Percentiles rank a stretch among this genome's conserved stretches.
Evolutionary conservation across 2,329 filamentous ascomycete species (phyloP).

Genomic region (Hymenoscyphus albidus): DNA sequence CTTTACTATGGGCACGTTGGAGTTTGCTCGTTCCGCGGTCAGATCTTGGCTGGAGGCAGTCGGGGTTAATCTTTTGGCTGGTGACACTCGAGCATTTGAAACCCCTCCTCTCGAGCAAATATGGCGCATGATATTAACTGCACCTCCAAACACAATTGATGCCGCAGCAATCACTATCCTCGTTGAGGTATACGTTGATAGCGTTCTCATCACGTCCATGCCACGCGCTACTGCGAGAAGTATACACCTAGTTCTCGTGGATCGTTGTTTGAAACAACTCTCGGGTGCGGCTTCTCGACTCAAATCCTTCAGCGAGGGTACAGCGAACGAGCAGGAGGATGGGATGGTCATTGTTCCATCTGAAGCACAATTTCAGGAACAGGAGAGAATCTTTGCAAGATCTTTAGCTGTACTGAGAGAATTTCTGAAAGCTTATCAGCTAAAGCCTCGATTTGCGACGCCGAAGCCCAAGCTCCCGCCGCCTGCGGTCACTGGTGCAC

Average conservation of each 20-base stretch:
- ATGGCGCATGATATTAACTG: constrained; percentile 77
- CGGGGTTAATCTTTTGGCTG: constrained; percentile 43
- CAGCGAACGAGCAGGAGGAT: constrained; percentile 46
- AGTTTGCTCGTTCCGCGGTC: constrained; percentile 56
- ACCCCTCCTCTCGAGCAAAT: constrained; percentile 63
- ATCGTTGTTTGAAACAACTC: constrained; percentile 69
- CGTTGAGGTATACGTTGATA: constrained; percentile 69
- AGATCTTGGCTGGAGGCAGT: constrained; percentile 46
- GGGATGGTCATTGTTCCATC: constrained; percentile 49
- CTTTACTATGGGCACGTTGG: constrained; percentile 58
- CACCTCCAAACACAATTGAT: constrained; percentile 62
- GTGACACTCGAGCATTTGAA: constrained; percentile 49
- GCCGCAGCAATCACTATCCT: constrained; percentile 65
- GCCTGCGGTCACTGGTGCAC: constrained; percentile 45
- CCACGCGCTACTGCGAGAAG: constrained; percentile 48
- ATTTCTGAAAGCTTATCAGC: constrained; percentile 63
- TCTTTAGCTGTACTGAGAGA: constrained; percentile 65
- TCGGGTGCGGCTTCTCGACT: constrained; percentile 58
- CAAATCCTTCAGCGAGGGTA: constrained; percentile 45
- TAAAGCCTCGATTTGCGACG: constrained; percentile 55
- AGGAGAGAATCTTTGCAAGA: constrained; percentile 63
- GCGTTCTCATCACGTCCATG: constrained; percentile 47
- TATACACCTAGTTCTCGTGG: constrained; percentile 66
- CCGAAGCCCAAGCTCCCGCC: constrained; percentile 55
- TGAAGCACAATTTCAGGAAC: constrained; percentile 46